These are phyloP conservation scores for Myxozyma lipomycoides DNA, from an alignment of 805 yeast species.

Conservation along the genomic window DNA sequence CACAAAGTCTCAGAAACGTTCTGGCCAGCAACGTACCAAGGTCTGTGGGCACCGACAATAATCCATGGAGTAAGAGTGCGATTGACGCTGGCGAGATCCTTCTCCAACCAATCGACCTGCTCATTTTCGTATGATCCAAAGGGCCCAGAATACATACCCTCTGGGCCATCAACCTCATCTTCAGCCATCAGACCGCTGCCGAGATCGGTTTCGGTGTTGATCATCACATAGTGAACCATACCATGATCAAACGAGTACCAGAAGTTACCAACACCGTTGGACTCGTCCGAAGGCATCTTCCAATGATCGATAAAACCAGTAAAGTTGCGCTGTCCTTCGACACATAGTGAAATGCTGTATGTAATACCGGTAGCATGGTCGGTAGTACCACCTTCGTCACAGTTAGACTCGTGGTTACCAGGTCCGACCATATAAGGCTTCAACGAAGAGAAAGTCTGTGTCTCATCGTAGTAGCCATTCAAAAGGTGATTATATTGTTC, in stretches of 20 bases:
- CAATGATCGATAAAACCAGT: conserved; percentile 33
- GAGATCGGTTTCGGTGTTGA: conserved; percentile 36
- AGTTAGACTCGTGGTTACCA: conserved; percentile 29
- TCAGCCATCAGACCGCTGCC: conserved; percentile 21
- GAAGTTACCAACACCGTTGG: conserved; percentile 34
- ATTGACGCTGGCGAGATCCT: conserved; percentile 34
- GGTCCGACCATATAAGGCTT: conserved; percentile 29
- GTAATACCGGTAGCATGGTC: conserved; percentile 4
- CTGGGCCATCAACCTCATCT: conserved; percentile 25
- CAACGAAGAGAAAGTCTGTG: conserved; percentile 20
- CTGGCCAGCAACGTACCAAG: conserved; percentile 36
- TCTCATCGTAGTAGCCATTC: conserved; percentile 28
- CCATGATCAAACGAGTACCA: conserved; percentile 39
- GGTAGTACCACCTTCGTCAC: conserved; percentile 24
- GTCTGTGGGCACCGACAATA: conserved; percentile 33
- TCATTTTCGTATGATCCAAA: conserved; percentile 26
- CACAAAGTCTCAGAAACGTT: conserved; percentile 20
- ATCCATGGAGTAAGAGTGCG: conserved; percentile 34
- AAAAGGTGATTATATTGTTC: conserved; percentile 13
- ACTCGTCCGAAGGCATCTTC: conserved; percentile 34
- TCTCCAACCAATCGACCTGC: conserved; percentile 35
- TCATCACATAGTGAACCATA: conserved; percentile 34
- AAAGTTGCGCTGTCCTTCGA: conserved; percentile 33
- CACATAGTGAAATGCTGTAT: conserved; percentile 15
- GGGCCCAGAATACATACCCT: conserved; percentile 28